Conservation (phyloP, 352 stramenopile genomes). For the Pythium myriotylum region DNA sequence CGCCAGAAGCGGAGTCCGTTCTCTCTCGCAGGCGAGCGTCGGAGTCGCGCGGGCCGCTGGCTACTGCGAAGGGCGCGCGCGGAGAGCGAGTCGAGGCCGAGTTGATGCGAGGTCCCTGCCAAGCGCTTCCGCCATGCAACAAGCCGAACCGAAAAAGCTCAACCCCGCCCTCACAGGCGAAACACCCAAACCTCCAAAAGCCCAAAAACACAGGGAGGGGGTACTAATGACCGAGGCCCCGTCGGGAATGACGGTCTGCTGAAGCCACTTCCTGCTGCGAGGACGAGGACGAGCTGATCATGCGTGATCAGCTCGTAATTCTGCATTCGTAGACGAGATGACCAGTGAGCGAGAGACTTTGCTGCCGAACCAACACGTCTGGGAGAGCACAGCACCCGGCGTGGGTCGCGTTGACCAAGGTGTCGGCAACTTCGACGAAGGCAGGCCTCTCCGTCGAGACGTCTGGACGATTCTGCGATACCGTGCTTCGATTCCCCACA, state of each 20-base stretch:
- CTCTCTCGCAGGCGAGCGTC: not conserved
- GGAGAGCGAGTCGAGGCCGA: slow-evolving; percentile 8
- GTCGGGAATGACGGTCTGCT: slow-evolving; percentile 24
- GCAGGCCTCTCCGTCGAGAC: slow-evolving; percentile 54
- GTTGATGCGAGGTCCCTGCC: slow-evolving; percentile 17
- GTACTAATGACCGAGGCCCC: not conserved
- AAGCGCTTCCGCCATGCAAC: slow-evolving; percentile 36
- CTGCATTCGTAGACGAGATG: not conserved
- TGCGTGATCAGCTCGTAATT: no score
- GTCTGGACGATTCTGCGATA: slow-evolving; percentile 82
- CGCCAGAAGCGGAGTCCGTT: not conserved
- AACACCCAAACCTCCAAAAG: slow-evolving; percentile 26
- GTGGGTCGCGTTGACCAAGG: slow-evolving; percentile 1
- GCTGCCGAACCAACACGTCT: slow-evolving; percentile 32
- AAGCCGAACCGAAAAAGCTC: slow-evolving; percentile 15
- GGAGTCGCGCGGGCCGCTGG: not conserved
- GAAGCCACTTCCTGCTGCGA: slow-evolving; percentile 9
- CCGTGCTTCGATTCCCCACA: slow-evolving; percentile 59
- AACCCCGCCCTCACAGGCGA: slow-evolving; percentile 19
- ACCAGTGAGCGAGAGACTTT: slow-evolving; percentile 30
- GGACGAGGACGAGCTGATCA: slow-evolving; percentile 6
- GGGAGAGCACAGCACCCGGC: slow-evolving; percentile 32
- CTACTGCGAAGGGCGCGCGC: not conserved
- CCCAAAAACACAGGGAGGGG: slow-evolving; percentile 5
- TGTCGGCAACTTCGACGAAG: slow-evolving; percentile 7